These are phyloP conservation scores for Cokeromyces recurvatus DNA, from an alignment of 371 early-diverging fungal species.

Conservation along the genomic window DNA sequence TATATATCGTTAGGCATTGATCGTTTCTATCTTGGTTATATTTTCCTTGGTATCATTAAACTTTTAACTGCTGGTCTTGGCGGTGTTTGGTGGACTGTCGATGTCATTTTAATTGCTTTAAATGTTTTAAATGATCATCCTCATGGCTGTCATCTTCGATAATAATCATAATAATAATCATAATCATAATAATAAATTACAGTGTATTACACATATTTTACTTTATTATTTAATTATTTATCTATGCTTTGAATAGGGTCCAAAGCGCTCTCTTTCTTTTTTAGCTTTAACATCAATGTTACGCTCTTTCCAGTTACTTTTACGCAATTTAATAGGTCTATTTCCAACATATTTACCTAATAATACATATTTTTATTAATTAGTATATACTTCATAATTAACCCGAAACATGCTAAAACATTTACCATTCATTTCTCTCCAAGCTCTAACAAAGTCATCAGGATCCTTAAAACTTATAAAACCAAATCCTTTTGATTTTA, in stretches of 20 bases:
- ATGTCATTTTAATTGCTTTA: slow-evolving; percentile 38
- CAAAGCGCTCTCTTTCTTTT: slow-evolving; percentile 44
- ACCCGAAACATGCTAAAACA: not conserved
- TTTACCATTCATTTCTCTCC: slow-evolving; percentile 89
- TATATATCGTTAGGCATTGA: slow-evolving; percentile 56
- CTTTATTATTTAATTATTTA: slow-evolving; percentile 4
- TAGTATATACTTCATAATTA: not conserved
- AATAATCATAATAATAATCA: slow-evolving; percentile 2
- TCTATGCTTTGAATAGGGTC: slow-evolving; percentile 35
- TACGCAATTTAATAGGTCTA: slow-evolving; percentile 89
- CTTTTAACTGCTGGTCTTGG: slow-evolving; percentile 46
- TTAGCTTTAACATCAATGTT: slow-evolving; percentile 61
- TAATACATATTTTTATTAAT: not conserved
- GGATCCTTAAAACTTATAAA: slow-evolving; percentile 82
- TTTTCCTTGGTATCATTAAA: slow-evolving; percentile 44
- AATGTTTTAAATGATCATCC: slow-evolving; percentile 45
- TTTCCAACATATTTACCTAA: slow-evolving; percentile 95
- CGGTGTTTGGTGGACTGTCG: slow-evolving; percentile 48
- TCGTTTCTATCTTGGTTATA: slow-evolving; percentile 61
- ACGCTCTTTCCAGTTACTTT: slow-evolving; percentile 93
- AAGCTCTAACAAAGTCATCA: slow-evolving; percentile 79
- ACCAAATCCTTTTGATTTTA: slow-evolving; percentile 79
- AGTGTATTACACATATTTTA: too few relatives aligned
- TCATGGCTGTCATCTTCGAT: slow-evolving; percentile 34
- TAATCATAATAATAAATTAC: too few relatives aligned